These are phyloP conservation scores for Xanthoconium stramineum DNA, from an alignment of 768 basidiomycete genomes.

Conservation along the genomic window DNA sequence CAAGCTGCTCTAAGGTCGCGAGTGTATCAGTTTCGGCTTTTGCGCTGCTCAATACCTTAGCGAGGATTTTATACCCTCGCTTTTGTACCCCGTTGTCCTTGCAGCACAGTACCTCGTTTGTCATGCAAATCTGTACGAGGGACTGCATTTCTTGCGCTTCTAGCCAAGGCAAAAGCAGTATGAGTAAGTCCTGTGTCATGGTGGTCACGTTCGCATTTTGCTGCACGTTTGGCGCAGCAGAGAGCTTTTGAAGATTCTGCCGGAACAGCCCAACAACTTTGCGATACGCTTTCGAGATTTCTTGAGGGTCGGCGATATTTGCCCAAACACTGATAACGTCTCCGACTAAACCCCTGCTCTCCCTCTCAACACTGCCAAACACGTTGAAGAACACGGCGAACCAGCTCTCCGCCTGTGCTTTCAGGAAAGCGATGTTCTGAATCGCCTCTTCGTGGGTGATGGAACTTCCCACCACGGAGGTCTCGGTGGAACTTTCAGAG, in stretches of 20 bases:
- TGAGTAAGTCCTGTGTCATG: constrained; percentile 79
- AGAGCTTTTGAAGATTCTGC: constrained; percentile 51
- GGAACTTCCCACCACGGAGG: constrained; percentile 21
- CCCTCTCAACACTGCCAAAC: constrained; percentile 81
- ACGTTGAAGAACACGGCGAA: constrained; percentile 95
- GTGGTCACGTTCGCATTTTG: constrained; percentile 46
- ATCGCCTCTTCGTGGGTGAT: constrained; percentile 59
- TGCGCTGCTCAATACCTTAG: constrained; percentile 64
- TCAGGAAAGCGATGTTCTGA: constrained; percentile 68
- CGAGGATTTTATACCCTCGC: constrained; percentile 86
- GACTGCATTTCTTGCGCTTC: constrained; percentile 55
- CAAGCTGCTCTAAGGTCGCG: constrained; percentile 59
- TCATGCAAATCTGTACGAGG: constrained; percentile 70
- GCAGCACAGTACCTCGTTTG: constrained; percentile 63
- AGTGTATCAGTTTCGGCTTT: constrained; percentile 58
- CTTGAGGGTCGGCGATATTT: constrained; percentile 72
- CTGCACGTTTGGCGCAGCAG: constrained; percentile 31
- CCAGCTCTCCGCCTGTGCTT: constrained; percentile 85
- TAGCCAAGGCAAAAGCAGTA: constrained; percentile 78
- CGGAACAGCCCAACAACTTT: constrained; percentile 75
- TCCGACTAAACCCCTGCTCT: constrained; percentile 72
- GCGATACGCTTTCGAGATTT: constrained; percentile 74
- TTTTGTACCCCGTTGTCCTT: constrained; percentile 91
- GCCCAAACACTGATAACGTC: constrained; percentile 89
- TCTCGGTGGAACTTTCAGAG: constrained; percentile 27